Conservation (phyloP, 2,329 filamentous ascomycete genomes). For the Myriosclerotinia duriaeana region DNA sequence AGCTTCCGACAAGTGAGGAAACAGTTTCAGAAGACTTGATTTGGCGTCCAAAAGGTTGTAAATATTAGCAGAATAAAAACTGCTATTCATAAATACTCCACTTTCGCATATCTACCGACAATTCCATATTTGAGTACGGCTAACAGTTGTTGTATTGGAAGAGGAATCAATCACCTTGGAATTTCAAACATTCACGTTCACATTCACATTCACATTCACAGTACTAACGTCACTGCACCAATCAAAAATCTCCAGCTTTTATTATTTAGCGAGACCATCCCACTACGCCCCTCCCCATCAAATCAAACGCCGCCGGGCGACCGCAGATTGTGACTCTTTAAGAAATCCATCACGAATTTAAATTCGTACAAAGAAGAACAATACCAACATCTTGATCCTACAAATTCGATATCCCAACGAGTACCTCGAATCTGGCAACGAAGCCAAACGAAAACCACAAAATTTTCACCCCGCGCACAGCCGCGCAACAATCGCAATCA, state of each 20-base stretch:
- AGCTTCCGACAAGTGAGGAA: slow-evolving; percentile 31
- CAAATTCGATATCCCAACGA: not conserved
- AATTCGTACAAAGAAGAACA: slow-evolving; percentile 18
- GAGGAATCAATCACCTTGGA: slow-evolving; percentile 6
- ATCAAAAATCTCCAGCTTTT: slow-evolving; percentile 19
- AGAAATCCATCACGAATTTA: slow-evolving; percentile 21
- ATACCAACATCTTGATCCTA: not conserved
- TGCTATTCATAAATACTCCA: slow-evolving; percentile 1
- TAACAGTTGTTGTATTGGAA: slow-evolving; percentile 7
- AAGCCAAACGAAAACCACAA: slow-evolving; percentile 17
- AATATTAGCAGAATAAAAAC: slow-evolving; percentile 3
- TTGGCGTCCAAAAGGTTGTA: slow-evolving; percentile 9
- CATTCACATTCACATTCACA: not conserved
- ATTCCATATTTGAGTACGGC: slow-evolving; percentile 11
- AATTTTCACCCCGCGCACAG: slow-evolving; percentile 28
- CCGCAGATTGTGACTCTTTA: slow-evolving; percentile 21
- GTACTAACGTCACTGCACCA: slow-evolving; percentile 13
- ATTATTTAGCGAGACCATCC: slow-evolving; percentile 23
- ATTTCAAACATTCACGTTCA: not conserved
- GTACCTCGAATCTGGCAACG: slow-evolving; percentile 5
- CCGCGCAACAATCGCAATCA: slow-evolving; percentile 55
- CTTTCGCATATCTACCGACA: not conserved
- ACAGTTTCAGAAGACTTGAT: slow-evolving; percentile 27
- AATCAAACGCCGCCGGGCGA: slow-evolving; percentile 1
- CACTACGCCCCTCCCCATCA: slow-evolving; percentile 23